A percentile compares a stretch with the other conserved stretches of the same genome.
Evolutionary conservation across 2,329 filamentous ascomycete species (phyloP).

Genomic region (Claviceps paspali): DNA sequence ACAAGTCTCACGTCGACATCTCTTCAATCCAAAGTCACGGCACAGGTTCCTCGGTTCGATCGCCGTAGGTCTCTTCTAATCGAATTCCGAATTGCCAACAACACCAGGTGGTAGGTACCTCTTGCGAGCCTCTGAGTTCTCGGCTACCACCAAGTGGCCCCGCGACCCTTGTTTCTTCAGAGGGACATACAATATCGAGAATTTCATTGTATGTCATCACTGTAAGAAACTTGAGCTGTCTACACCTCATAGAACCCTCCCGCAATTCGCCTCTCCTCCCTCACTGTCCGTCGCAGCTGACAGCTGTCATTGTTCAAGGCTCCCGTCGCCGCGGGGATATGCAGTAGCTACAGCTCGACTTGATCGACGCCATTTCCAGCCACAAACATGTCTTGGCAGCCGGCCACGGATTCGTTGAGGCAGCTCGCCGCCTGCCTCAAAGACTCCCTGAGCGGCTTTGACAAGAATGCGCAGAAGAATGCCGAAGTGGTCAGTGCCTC

Average conservation of each 20-base stretch:
- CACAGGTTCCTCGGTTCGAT: not conserved
- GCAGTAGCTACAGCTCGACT: not conserved
- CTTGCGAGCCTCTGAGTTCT: not conserved
- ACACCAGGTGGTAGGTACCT: not conserved
- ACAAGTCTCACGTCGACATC: not conserved
- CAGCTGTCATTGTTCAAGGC: too few species aligned
- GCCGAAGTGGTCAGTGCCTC: conserved; percentile 58
- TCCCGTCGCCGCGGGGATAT: not conserved
- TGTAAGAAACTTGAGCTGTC: not conserved
- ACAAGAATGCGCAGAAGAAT: conserved; percentile 70
- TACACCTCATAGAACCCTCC: not conserved
- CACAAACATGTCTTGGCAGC: conserved; percentile 76
- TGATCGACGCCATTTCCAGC: not conserved
- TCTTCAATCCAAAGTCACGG: not conserved
- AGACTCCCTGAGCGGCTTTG: conserved; percentile 78
- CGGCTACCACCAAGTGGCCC: not conserved
- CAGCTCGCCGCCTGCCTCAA: conserved; percentile 81
- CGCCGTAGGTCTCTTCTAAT: not conserved
- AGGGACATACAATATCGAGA: conserved; percentile 3
- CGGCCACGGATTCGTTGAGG: conserved; percentile 68
- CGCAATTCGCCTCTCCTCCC: not conserved
- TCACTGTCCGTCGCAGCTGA: too few species aligned
- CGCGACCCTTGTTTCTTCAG: conserved; percentile 3
- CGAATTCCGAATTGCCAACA: not conserved
- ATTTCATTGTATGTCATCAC: conserved; percentile 1